Conservation (phyloP, 202 grass and related monocot species). For the Digitaria exilis region DNA sequence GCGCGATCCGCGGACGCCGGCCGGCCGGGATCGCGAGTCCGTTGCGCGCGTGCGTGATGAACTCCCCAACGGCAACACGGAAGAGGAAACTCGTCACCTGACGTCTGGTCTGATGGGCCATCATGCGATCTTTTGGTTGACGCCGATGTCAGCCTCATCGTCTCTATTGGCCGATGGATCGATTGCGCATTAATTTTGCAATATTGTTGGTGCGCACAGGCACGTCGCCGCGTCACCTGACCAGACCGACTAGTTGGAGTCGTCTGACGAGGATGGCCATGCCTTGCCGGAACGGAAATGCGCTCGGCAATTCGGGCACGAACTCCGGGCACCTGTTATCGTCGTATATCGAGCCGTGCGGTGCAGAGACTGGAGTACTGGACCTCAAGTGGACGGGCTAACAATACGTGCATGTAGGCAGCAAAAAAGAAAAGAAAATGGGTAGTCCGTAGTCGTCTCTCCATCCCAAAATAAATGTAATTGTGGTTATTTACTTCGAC, state of each 20-base stretch:
- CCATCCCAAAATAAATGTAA: no score
- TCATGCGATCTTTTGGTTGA: background rate
- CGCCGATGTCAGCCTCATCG: background rate
- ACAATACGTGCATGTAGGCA: no score
- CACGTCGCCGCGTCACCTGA: slow-evolving; percentile 39
- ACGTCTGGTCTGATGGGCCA: background rate
- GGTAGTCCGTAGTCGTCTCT: no score
- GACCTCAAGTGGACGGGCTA: no score
- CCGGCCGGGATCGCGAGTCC: background rate
- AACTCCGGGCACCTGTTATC: background rate
- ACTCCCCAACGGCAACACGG: background rate
- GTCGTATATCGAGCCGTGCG: background rate
- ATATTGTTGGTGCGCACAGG: background rate
- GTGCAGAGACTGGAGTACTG: no score
- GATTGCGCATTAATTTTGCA: no score
- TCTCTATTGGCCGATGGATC: background rate
- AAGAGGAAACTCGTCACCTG: background rate
- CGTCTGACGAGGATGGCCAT: background rate
- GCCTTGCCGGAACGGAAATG: background rate
- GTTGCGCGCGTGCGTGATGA: background rate
- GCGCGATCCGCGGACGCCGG: background rate
- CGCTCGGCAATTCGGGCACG: slow-evolving; percentile 32
- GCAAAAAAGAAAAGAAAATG: no score
- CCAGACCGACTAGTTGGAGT: background rate
- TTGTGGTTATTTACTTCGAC: no score